Evolutionary conservation across 352 stramenopile genomes (phyloP), one percentile per base, ranked within the genome.

Genomic region (Pythium monospermum): DNA sequence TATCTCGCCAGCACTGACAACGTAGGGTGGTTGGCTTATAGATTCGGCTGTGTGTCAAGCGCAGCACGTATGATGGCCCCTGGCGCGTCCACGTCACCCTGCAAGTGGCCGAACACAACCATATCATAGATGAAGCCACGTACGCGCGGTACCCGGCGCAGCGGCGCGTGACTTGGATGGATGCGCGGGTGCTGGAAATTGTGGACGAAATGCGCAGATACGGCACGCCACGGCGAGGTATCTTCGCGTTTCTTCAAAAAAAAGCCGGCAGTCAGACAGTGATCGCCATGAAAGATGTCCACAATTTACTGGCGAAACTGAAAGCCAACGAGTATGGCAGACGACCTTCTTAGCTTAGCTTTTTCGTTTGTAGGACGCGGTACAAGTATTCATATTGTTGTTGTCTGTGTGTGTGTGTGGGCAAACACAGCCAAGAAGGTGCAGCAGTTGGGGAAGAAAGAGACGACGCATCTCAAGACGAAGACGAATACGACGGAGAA

Each of bases 11-110:
- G n/a, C n/a, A n/a, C n/a, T n/a, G n/a, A n/a, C n/a, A n/a, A n/a
- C n/a, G n/a, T n/a, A n/a, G n/a, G n/a, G n/a, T n/a, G n/a, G n/a
- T n/a, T n/a, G n/a, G n/a, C n/a, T n/a, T n/a, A n/a, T n/a, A n/a
- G n/a, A n/a, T n/a, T n/a, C n/a, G n/a, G n/a, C n/a, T n/a, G n/a
- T n/a, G n/a, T n/a, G n/a, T 48, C 13, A 13, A 43, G n/a, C 21
- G 39, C 50, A 12, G 32, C 35, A 37, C 22, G 25, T 15, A 36
- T 0, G 31, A 50, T 10, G 32, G 30, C 3, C 32, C 22, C 1
- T 59, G 52, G 52, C 32, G 35, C 35, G 43, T 59, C n/a, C 38
- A 47, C 26, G 43, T 59, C 33, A 59, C 52, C 26, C 21, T 53
- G 15, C 52, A 59, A 22, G 31, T 50, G 10, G 15, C n/a, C 25